Percentiles rank a stretch among this genome's conserved stretches.
These are phyloP conservation scores for Chytriomyces sp. DNA, from an alignment of 192 early-diverging fungal genomes.

Conservation along the genomic window DNA sequence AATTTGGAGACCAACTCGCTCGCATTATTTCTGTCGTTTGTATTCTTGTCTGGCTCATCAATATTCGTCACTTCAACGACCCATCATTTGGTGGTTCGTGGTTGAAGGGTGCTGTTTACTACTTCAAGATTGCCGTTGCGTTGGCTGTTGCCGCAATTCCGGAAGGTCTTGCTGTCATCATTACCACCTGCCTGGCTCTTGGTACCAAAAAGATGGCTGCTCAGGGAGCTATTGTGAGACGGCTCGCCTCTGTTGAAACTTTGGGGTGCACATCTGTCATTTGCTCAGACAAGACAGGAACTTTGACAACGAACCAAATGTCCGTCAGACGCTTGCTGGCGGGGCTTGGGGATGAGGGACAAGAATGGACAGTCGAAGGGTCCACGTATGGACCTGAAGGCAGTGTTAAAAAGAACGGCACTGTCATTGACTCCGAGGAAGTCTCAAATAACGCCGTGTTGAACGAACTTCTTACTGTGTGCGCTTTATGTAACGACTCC, in stretches of 20 bases:
- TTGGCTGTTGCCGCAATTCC: conserved; percentile 98
- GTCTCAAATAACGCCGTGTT: conserved; percentile 61
- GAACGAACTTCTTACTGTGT: conserved; percentile 81
- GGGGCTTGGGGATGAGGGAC: conserved; percentile 13
- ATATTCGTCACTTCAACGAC: conserved; percentile 96
- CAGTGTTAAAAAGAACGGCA: conserved; percentile 48
- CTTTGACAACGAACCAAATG: conserved; percentile 65
- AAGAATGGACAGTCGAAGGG: conserved; percentile 81
- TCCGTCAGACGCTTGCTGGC: conserved; percentile 48
- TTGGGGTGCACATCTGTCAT: conserved; percentile 97
- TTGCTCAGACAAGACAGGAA: conserved; percentile 68
- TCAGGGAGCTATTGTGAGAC: conserved; percentile 94
- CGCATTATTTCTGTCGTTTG: conserved; percentile 76
- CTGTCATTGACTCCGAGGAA: conserved; percentile 43
- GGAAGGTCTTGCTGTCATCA: conserved; percentile 96
- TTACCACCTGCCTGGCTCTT: conserved; percentile 96
- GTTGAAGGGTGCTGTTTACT: conserved; percentile 95
- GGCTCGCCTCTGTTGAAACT: conserved; percentile 91
- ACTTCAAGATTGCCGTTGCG: conserved; percentile 99
- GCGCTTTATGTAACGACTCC: conserved; percentile 91
- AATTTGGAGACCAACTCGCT: conserved; percentile 76
- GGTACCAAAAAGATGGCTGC: conserved; percentile 98
- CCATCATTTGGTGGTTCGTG: conserved; percentile 70
- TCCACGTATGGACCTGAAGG: conserved; percentile 88
- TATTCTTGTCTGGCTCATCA: conserved; percentile 97